Base-by-base conservation (phyloP, 495 filamentous ascomycete species). In the Arthonia radiata region DNA sequence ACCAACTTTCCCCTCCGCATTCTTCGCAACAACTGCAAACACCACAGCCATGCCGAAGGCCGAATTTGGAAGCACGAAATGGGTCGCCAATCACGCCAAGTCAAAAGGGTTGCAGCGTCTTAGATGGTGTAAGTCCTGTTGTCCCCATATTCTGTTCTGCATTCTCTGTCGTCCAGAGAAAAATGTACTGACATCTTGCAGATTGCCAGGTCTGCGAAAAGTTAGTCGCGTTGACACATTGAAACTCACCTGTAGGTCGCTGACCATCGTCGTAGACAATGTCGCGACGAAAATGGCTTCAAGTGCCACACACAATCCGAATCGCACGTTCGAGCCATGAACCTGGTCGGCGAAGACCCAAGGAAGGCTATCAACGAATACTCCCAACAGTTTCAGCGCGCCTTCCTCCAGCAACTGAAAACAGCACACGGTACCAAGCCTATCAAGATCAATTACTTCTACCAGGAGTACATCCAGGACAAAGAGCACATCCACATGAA, bases 31-130 rank as follows among this genome's bases (percentile, higher is more conserved):
- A n/a, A n/a, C n/a, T n/a, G n/a, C n/a, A n/a, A n/a, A n/a, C n/a
- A n/a, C n/a, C n/a, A n/a, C n/a, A n/a, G n/a, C n/a, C n/a, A 97
- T 94, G 89, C 74, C 74, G 29, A 71, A 71, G 52, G 89, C 89
- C 32, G 86, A 94, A 56, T 67, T 76, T 13, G 89, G 86, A 14
- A 68, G 64, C 16, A 77, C 67, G 3, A 94, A 94, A 41, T 61
- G 76, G 35, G 59, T 94, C 25, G 62, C 58, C 48, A 94, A 94
- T 50, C 72, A 79, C 46, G 64, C 91, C 48, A 93, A 93, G 44
- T 55, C 69, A 36, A 83, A 81, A 52, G 83, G 83, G 22, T 56
- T 92, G 2, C 76, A 80, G 35, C 59, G 82, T 1, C 56, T 93
- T 3, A 59, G 81, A 27, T 93, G 76, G 71, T 91, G 39, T 48